Evolutionary conservation across 2,329 filamentous ascomycete genomes (phyloP), one percentile per base, ranked within the genome.

Genomic region (Penicillium sp.): DNA sequence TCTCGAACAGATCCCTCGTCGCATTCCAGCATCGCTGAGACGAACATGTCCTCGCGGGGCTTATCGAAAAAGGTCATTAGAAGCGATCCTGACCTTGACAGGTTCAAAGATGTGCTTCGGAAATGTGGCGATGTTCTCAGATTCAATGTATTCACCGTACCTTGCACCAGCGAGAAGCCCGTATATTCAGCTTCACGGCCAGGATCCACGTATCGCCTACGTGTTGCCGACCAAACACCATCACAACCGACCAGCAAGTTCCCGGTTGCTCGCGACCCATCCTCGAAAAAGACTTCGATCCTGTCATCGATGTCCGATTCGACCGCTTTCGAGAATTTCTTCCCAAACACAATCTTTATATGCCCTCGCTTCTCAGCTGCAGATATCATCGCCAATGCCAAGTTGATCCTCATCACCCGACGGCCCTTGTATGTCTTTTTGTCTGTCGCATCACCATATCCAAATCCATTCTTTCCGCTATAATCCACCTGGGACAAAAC

Each of bases 161-260:
- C 70, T 56, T 75, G 70, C 20, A 74, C 62, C 42, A 72, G 72
- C 2, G 74, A 72, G 30, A 77, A 68, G 8, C 75, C 75, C 4
- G 74, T 71, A 56, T 77, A 77, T 33, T 70, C 63, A 4, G 74
- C 73, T 14, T 62, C 63, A 18, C 61, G 62, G 1, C 64, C 65
- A 0, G 69, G 68, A n/a, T 75, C 71, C 16, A 76, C 64, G 54
- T 72, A 70, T 14, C 65, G 66, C 16, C 64, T 70, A 18, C 74
- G 67, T 23, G 72, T 66, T 9, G 65, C 64, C 1, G 74, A 76
- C 62, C 75, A 72, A 5, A 76, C 73, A 0, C 74, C 74, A 58
- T 76, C 74, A 52, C 71, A 75, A 11, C 73, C 74, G 26, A 76
- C 60, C 3, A 75, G 60, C 11, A 76, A 54, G 57, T 76, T 70